Base-by-base conservation (phyloP, 805 yeast genomes). In the Yamadazyma scolyti region DNA sequence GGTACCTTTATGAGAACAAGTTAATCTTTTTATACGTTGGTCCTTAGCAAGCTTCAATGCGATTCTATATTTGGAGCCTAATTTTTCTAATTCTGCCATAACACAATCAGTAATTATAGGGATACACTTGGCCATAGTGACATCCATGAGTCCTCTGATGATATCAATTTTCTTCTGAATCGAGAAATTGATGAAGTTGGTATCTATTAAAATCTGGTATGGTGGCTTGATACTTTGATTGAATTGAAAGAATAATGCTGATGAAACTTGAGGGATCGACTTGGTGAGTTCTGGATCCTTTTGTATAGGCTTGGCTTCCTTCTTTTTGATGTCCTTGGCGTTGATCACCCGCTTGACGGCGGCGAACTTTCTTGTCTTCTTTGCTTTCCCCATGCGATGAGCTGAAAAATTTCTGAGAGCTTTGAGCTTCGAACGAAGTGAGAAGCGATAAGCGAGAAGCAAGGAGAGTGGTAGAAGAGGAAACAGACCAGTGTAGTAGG, bases 71-170 rank as follows among this genome's bases (percentile, higher is more conserved):
- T 82, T 86, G 17, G 95, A 96, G 0, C 98, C 98, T 36, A 93
- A 68, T 55, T 93, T 93, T 50, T 93, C 98, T 58, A 93, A 69
- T 67, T 93, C 98, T 0, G 98, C 98, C 82, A 93, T 77, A 14
- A 93, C 98, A 65, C 98, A 93, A 58, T 93, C 98, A 3, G 98
- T 93, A 25, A 93, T 81, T 30, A 89, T 75, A 9, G 97, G 97
- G 28, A 90, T 86, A 67, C 97, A 88, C 54, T 93, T 87, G 26
- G 98, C 98, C 53, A 82, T 82, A 23, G 90, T 65, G 36, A 94
- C 75, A 56, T 90, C 97, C 97, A 93, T 90, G 82, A 93, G 82
- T 9, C 97, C 98, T 48, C 88, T 75, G n/a, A 87, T 89, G 7
- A 93, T 67, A 55, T 93, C 98, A 33, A 93, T 79, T 52, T 93